Conservation (phyloP, 768 basidiomycete genomes). For the Boletus tomentosulus region DNA sequence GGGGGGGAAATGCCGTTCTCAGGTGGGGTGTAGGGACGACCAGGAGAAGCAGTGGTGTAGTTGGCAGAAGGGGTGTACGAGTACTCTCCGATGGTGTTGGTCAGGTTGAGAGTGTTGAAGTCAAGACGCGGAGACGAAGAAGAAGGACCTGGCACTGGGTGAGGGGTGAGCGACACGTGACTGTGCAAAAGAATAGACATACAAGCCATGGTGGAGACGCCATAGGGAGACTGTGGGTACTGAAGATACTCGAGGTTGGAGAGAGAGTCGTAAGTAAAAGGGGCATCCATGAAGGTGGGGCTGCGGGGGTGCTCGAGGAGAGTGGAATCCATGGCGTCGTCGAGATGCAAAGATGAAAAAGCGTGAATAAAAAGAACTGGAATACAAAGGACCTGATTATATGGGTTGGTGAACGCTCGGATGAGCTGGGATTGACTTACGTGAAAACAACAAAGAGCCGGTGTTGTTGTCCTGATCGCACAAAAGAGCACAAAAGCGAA, state of each 20-base stretch:
- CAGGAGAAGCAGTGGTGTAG: slow-evolving; percentile 49
- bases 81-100: slow-evolving; percentile 54
- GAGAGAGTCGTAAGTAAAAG: slow-evolving; percentile 45
- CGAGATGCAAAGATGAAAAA: slow-evolving; percentile 35
- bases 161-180: slow-evolving; percentile 7
- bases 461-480: slow-evolving; percentile 32
- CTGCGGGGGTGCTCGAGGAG: slow-evolving; percentile 49
- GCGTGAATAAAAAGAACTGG: slow-evolving; percentile 32
- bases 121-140: slow-evolving; percentile 57
- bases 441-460: slow-evolving; percentile 30
- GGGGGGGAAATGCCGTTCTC: slow-evolving; percentile 67
- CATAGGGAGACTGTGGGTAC: slow-evolving; percentile 63
- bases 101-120: slow-evolving; percentile 58
- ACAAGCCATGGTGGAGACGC: slow-evolving; percentile 59
- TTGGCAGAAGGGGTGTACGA: slow-evolving; percentile 51
- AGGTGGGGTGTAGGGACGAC: slow-evolving; percentile 68
- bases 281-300: slow-evolving; percentile 47
- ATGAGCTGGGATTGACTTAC: slow-evolving; percentile 20
- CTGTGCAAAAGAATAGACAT: slow-evolving; percentile 28
- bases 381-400: slow-evolving; percentile 29
- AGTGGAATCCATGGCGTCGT: slow-evolving; percentile 43
- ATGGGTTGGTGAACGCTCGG: slow-evolving; percentile 1
- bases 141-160: slow-evolving; percentile 48
- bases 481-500: slow-evolving; percentile 31
- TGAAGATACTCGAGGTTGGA: slow-evolving; percentile 58